phyloP scores from a whole-genome alignment of 192 early-diverging fungal genomes.

The Physocladia obscura region DNA sequence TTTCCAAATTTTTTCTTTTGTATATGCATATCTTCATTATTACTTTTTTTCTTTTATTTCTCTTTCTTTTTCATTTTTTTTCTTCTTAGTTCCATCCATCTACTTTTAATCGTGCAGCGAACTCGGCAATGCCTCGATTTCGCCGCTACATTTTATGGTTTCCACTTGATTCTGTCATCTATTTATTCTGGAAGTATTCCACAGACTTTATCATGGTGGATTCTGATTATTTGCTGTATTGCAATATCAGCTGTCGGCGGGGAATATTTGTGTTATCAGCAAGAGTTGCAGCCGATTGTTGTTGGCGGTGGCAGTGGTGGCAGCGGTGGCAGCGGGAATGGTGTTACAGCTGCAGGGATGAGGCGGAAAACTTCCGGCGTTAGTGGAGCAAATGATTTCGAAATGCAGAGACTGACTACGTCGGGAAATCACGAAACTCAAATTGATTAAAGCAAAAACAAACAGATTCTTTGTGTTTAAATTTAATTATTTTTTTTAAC shows the following conservation, averaged over 20 bases:
- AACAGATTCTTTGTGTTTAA: neutral
- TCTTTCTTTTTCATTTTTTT: no score
- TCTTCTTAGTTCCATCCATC: slow-evolving; percentile 22
- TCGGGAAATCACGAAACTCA: no score
- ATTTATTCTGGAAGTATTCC: slow-evolving; percentile 65
- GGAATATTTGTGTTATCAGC: slow-evolving; percentile 77
- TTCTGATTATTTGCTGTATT: slow-evolving; percentile 49
- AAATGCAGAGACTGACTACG: neutral
- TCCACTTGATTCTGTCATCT: slow-evolving; percentile 62
- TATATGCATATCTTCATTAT: neutral
- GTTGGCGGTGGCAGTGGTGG: slow-evolving; percentile 24
- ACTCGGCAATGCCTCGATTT: slow-evolving; percentile 78
- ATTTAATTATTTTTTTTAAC: neutral
- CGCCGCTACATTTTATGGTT: slow-evolving; percentile 66
- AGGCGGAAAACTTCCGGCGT: neutral
- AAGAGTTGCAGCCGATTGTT: slow-evolving; percentile 76
- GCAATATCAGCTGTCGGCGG: slow-evolving; percentile 70
- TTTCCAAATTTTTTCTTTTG: neutral
- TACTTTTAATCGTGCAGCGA: slow-evolving; percentile 64
- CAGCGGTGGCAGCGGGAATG: no score
- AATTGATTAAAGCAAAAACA: neutral
- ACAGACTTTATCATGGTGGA: slow-evolving; percentile 67
- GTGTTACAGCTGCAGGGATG: no score
- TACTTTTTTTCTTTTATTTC: no score
- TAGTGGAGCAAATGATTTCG: neutral